phyloP scores from a whole-genome alignment of 768 basidiomycete species.

The Naganishia vaughanmartiniae region DNA sequence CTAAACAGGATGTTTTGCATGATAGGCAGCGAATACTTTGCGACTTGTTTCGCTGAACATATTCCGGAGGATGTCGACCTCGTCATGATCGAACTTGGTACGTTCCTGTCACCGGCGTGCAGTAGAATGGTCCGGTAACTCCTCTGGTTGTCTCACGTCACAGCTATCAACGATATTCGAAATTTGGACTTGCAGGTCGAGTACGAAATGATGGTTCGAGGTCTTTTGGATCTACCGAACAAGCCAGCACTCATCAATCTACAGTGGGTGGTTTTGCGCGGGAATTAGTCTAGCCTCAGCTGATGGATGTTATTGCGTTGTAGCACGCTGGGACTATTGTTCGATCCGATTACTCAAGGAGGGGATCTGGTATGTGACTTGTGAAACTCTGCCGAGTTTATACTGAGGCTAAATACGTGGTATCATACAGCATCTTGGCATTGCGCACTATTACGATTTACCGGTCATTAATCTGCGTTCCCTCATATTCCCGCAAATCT shows the following conservation, averaged over 20 bases:
- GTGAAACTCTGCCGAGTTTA: neutral
- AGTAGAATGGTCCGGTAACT: neutral
- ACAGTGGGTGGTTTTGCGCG: constrained; percentile 8
- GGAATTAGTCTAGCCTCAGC: neutral
- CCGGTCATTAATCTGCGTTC: constrained; percentile 44
- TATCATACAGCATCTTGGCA: neutral
- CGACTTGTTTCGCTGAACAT: constrained; percentile 49
- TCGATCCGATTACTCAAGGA: constrained; percentile 10
- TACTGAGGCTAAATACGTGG: neutral
- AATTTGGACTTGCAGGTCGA: constrained; percentile 25
- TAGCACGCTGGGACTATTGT: constrained; percentile 11
- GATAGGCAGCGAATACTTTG: constrained; percentile 40
- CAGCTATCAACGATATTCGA: constrained; percentile 25
- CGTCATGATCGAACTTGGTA: constrained; percentile 43
- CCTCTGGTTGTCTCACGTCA: neutral
- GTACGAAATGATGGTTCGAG: constrained; percentile 46
- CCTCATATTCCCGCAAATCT: constrained; percentile 36
- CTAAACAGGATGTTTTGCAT: neutral
- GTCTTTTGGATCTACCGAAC: constrained; percentile 40
- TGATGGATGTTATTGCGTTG: neutral
- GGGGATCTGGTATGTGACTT: constrained; percentile 6
- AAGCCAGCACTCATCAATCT: constrained; percentile 45
- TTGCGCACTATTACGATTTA: constrained; percentile 49
- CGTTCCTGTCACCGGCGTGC: neutral
- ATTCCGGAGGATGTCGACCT: constrained; percentile 49